phyloP scores from a whole-genome alignment of 108 stramenopile species.

The Discostella stelligeroides region DNA sequence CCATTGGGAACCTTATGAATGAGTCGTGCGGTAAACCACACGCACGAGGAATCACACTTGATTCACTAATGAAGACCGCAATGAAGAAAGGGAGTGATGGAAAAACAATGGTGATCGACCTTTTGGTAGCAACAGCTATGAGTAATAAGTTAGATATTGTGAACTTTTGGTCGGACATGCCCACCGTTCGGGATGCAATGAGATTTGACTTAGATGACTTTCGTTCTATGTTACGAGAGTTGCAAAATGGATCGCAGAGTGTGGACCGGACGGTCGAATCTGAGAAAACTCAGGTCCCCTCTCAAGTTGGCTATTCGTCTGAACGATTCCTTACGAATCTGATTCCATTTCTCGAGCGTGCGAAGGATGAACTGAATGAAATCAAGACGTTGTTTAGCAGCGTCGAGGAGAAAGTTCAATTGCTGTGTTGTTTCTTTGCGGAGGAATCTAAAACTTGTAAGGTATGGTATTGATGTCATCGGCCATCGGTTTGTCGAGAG shows the following conservation, averaged over 20 bases:
- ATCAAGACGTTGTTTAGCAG: conserved; percentile 18
- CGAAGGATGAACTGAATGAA: conserved; percentile 3
- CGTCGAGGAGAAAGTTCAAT: conserved; percentile 10
- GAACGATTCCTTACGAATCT: conserved; percentile 22
- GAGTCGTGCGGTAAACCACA: conserved; percentile 26
- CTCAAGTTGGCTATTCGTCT: conserved; percentile 11
- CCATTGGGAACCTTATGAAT: conserved; percentile 54
- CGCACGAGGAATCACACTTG: conserved; percentile 47
- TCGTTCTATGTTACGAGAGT: conserved; percentile 15
- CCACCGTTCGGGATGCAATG: conserved; percentile 27
- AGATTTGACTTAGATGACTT: conserved; percentile 39
- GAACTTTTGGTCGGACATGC: conserved; percentile 31
- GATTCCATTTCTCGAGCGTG: conserved; percentile 29
- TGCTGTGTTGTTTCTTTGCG: conserved; percentile 39
- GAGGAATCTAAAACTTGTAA: conserved; percentile 34
- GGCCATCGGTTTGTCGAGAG: too few species aligned
- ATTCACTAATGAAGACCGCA: conserved; percentile 46
- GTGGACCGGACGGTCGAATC: conserved; percentile 28
- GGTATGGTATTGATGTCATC: too few species aligned
- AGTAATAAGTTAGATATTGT: conserved; percentile 16
- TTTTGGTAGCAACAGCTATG: conserved; percentile 21
- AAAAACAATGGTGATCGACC: conserved; percentile 52
- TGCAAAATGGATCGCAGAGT: conserved; percentile 26
- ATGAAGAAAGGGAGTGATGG: conserved; percentile 49
- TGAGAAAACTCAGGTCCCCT: conserved; percentile 29